Evolutionary conservation across 2,329 filamentous ascomycete species (phyloP).

Genomic region (Paraphoma chrysanthemicola): DNA sequence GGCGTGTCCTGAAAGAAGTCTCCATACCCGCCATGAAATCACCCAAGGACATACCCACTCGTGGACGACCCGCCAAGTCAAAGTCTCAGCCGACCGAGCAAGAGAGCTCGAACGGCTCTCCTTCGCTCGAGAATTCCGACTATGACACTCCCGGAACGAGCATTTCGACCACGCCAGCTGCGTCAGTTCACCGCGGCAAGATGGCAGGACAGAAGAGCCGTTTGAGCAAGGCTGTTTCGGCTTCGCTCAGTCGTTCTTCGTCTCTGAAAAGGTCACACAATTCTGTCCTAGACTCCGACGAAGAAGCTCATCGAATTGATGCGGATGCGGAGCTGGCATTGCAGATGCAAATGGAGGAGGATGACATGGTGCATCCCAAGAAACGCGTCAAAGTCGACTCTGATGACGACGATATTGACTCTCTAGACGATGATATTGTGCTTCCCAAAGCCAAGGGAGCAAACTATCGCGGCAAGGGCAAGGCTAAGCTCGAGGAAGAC

Average conservation of each 20-base stretch:
- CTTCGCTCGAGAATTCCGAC: slow-evolving; percentile 51
- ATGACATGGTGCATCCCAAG: slow-evolving; percentile 50
- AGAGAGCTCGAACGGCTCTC: slow-evolving; percentile 37
- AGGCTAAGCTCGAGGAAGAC: slow-evolving; percentile 6
- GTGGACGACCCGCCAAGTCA: slow-evolving; percentile 11
- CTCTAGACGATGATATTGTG: slow-evolving; percentile 8
- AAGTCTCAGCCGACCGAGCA: slow-evolving; percentile 18
- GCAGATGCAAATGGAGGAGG: slow-evolving; percentile 63
- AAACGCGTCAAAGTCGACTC: slow-evolving; percentile 47
- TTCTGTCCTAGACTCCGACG: slow-evolving; percentile 32
- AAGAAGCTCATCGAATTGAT: slow-evolving; percentile 43
- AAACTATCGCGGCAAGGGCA: slow-evolving; percentile 25
- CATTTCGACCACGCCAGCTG: slow-evolving; percentile 61
- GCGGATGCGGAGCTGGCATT: slow-evolving; percentile 63
- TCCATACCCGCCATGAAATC: slow-evolving; percentile 34
- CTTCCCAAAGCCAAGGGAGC: slow-evolving; percentile 11
- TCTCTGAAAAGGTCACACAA: slow-evolving; percentile 35
- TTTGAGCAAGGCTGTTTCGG: slow-evolving; percentile 23
- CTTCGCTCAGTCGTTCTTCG: slow-evolving; percentile 18
- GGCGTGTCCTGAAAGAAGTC: slow-evolving; percentile 42
- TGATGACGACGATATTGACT: slow-evolving; percentile 44
- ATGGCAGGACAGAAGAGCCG: slow-evolving; percentile 32
- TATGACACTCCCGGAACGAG: slow-evolving; percentile 70
- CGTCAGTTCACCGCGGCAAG: slow-evolving; percentile 38
- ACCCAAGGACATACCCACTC: slow-evolving; percentile 17